phyloP scores from a whole-genome alignment of 2,329 filamentous ascomycete genomes.

The Magnaporthiopsis rhizophila region DNA sequence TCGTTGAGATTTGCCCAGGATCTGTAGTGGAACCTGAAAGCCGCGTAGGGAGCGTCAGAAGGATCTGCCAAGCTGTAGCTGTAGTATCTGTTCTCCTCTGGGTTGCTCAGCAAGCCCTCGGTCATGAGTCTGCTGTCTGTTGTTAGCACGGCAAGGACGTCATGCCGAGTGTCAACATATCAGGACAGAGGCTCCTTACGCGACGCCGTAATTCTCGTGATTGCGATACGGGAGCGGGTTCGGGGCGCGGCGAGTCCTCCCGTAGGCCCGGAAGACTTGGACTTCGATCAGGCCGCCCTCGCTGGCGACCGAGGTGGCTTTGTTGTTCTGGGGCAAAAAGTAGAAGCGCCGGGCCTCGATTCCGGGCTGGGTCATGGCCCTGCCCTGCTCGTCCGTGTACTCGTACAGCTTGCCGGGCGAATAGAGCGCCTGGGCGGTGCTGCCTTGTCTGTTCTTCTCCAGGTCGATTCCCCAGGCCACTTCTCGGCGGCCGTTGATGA shows the following conservation, averaged over 20 bases:
- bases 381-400: conserved; percentile 29
- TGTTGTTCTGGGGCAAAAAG: conserved; percentile 30
- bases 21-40: conserved; percentile 50
- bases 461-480: conserved; percentile 44
- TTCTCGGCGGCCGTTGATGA: conserved; percentile 45
- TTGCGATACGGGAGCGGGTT: conserved; percentile 34
- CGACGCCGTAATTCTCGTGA: conserved; percentile 44
- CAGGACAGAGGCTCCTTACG: conserved; percentile 29
- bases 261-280: conserved; percentile 42
- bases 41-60: conserved; percentile 42
- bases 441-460: conserved; percentile 27
- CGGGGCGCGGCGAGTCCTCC: conserved; percentile 33
- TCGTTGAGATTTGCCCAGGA: conserved; percentile 39
- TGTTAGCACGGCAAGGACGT: conserved; percentile 5
- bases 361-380: conserved; percentile 26
- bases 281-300: conserved; percentile 50
- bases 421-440: conserved; percentile 34
- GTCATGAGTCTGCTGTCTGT: conserved; percentile 35
- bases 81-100: conserved; percentile 42
- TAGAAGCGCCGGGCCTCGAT: conserved; percentile 43
- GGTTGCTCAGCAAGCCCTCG: conserved; percentile 42
- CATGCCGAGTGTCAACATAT: too few relatives aligned
- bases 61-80: conserved; percentile 44
- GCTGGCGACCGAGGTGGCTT: conserved; percentile 32
- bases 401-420: conserved; percentile 33